Evolutionary conservation across 2,329 filamentous ascomycete species (phyloP), one percentile per base, ranked within the genome.

Genomic region (Zymoseptoria passerinii): DNA sequence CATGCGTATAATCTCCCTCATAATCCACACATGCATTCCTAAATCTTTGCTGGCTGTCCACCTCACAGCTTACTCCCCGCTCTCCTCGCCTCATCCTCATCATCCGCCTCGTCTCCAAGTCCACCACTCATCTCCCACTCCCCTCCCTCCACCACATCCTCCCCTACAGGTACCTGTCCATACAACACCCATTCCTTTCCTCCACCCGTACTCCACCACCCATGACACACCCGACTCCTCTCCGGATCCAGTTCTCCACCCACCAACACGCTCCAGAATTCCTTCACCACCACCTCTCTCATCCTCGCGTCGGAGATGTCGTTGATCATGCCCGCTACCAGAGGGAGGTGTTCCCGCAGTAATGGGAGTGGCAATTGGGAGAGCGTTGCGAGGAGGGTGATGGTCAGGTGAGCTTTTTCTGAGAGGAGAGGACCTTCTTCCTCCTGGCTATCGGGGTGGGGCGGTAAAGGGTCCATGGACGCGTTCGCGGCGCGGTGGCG

Each of bases 211-310:
- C 85, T 88, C 92, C 92, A 96, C 92, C 92, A 96, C 1, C 84
- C 83, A 18, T 95, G 88, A 53, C 87, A 90, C 29, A 88, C 80
- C 48, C 86, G 83, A 6, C 89, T 87, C 60, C 90, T 81, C 70
- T 95, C 89, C 23, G 95, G 86, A 73, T 96, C 91, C 84, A 96
- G 88, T 75, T 95, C 90, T 3, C 90, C 90, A 65, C 62, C 82
- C 48, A 86, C 86, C 8, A 96, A 74, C 2, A 90, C 81, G 58
- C 94, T 86, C 85, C 89, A 91, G 72, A 95, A 88, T 53, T 90
- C 79, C 62, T 84, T 80, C 68, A 85, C 84, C 44, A 86, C 89
- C 2, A 78, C 76, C 52, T 85, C 80, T 50, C 85, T 80, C 77
- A 92, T 83, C 3, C 67, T 72, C 0, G 78, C 73, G 61, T 90